Percentiles rank a stretch among this genome's conserved stretches.
phyloP scores from a whole-genome alignment of 768 basidiomycete species.

The Lentinula guzmanii region DNA sequence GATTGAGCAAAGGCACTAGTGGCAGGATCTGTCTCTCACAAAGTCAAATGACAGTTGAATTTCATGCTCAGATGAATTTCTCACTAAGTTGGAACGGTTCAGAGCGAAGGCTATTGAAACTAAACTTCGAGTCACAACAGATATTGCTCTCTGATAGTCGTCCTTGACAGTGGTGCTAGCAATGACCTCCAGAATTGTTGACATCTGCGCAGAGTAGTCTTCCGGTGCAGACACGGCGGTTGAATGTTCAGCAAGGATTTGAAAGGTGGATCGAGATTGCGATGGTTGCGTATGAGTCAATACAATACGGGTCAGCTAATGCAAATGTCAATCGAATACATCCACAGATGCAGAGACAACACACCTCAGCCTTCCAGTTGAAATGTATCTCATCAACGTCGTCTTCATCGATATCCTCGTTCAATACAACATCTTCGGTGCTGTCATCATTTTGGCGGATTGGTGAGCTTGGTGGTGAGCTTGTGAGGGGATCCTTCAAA shows the following conservation, averaged over 20 bases:
- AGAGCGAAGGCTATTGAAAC: slow-evolving; percentile 32
- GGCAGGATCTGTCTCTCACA: slow-evolving; percentile 30
- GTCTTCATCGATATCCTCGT: slow-evolving; percentile 26
- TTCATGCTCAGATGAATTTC: slow-evolving; percentile 13
- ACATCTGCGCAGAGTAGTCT: slow-evolving; percentile 36
- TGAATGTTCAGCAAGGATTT: slow-evolving; percentile 39
- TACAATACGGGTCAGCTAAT: slow-evolving; percentile 55
- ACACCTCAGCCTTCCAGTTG: slow-evolving; percentile 54
- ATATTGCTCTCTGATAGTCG: slow-evolving; percentile 26
- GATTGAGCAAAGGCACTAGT: slow-evolving; percentile 45
- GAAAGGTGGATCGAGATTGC: slow-evolving; percentile 40
- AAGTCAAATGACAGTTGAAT: slow-evolving; percentile 6
- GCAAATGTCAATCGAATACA: neutral
- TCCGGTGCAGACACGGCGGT: slow-evolving; percentile 17
- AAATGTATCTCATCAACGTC: slow-evolving; percentile 30
- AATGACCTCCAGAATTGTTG: slow-evolving; percentile 39
- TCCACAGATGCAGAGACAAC: neutral
- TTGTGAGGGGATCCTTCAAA: neutral
- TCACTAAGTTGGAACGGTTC: slow-evolving; percentile 32
- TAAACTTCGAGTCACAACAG: slow-evolving; percentile 7
- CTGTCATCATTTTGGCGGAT: slow-evolving; percentile 15
- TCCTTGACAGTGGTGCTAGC: slow-evolving; percentile 27
- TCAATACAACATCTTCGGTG: slow-evolving; percentile 27
- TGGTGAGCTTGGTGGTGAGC: neutral
- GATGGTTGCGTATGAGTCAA: slow-evolving; percentile 45